Base-by-base conservation (phyloP, 768 basidiomycete species). In the Candolleomyces aberdarensis region DNA sequence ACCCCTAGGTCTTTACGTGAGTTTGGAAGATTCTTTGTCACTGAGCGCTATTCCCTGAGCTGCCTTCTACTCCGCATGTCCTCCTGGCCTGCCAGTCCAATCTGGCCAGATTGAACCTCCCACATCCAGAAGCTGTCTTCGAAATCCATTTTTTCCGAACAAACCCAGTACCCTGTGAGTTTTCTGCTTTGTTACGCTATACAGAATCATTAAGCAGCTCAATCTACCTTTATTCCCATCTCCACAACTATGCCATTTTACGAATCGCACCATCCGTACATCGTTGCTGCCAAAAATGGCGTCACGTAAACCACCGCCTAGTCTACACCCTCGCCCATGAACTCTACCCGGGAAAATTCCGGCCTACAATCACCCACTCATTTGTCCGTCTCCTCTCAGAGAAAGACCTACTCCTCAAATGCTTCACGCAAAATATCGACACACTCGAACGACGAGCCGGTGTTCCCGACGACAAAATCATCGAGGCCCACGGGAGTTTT, bases 401-500 rank as follows among this genome's bases (percentile, higher is more conserved):
- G 40, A 87, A 91, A 65, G 70, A 72, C 0, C 78, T 89, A 15
- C 83, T 99, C 1, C 83, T 85, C 63, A 87, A 80, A 46, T 92
- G 90, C 75, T 92, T 92, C 68, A 94, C 93, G 5, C 94, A 94
- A 73, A 96, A 95, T 69, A 94, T 94, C 58, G 96, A 98, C 70
- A 96, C 94, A 0, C 84, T 98, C 14, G 96, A 98, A 70, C 83
- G 91, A 2, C 81, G 85, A 5, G 92, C 94, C 0, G 92, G 92
- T 5, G 82, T 97, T 0, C 86, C 91, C 0, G 79, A 73, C 0
- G 74, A 83, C 36, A 86, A 86, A 70, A 87, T 98, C 62, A 81
- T 98, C 52, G 96, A 98, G 75, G 97, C 97, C 0, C 97, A 99
- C 68, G 97, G 96, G 3, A 95, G 92, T 65, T 99, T 98, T 65